These are phyloP conservation scores for Panaeolus papilionaceus DNA, from an alignment of 768 basidiomycete species.

Conservation along the genomic window DNA sequence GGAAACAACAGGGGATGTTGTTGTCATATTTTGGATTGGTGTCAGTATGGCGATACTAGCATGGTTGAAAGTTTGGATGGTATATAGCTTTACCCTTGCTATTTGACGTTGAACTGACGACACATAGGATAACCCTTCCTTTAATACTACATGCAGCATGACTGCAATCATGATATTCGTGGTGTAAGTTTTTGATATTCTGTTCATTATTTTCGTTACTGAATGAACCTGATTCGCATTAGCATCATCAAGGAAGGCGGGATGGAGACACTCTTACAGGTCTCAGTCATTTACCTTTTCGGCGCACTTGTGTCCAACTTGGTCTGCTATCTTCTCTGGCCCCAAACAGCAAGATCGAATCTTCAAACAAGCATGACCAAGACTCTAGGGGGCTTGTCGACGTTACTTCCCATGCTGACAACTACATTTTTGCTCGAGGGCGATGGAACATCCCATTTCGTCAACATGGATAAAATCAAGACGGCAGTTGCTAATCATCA, in stretches of 20 bases:
- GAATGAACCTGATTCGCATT: background rate
- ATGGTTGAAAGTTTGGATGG: conserved; percentile 93
- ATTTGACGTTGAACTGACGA: background rate
- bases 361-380: conserved; percentile 86
- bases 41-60: conserved; percentile 80
- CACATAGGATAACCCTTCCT: conserved; percentile 70
- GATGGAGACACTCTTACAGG: conserved; percentile 69
- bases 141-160: conserved; percentile 87
- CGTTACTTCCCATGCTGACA: conserved; percentile 81
- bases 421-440: conserved; percentile 85
- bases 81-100: conserved; percentile 24
- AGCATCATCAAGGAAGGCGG: conserved; percentile 93
- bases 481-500: conserved; percentile 86
- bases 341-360: conserved; percentile 79
- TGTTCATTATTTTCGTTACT: conserved; percentile 15
- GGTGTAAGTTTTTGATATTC: conserved; percentile 53
- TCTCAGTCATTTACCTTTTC: conserved; percentile 76
- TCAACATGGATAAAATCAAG: conserved; percentile 68
- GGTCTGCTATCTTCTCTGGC: conserved; percentile 86
- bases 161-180: conserved; percentile 82
- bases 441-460: conserved; percentile 50
- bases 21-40: conserved; percentile 86
- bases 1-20: conserved; percentile 75
- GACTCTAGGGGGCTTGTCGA: conserved; percentile 87
- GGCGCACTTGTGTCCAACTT: conserved; percentile 84